Evolutionary conservation across 2,329 filamentous ascomycete genomes (phyloP).

Genomic region (Hypomyces perniciosus): DNA sequence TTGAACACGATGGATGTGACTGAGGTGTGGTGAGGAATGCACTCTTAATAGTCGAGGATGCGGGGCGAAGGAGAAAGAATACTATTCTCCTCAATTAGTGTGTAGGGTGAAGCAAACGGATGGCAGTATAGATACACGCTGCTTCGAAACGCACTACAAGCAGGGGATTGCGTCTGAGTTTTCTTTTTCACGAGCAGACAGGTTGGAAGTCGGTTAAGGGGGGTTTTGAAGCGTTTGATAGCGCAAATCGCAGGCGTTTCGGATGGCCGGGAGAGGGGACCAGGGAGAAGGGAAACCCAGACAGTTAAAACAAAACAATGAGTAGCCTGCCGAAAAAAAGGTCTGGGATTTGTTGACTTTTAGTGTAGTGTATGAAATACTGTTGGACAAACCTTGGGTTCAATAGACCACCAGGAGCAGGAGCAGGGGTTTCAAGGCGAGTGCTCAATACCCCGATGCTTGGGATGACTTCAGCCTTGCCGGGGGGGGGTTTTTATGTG

Average conservation of each 20-base stretch:
- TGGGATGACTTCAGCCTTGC: too few relatives aligned
- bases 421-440: background rate
- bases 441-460: background rate
- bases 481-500: background rate
- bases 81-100: background rate
- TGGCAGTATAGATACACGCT: background rate
- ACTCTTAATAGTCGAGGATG: background rate
- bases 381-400: conserved; percentile 7
- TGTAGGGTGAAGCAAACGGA: background rate
- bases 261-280: background rate
- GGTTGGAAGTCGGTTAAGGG: background rate
- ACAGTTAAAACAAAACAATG: background rate
- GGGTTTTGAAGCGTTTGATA: background rate
- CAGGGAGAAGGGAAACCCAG: conserved; percentile 6
- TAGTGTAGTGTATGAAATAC: conserved; percentile 10
- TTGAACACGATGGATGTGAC: background rate
- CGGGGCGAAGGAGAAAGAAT: background rate
- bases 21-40: background rate
- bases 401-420: conserved; percentile 4
- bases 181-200: too few relatives aligned
- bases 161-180: too few relatives aligned
- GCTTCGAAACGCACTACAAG: too few relatives aligned
- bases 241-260: background rate
- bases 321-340: too few relatives aligned
- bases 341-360: background rate